Conservation (phyloP, 805 yeast species). For the Metschnikowia kunwiensis region DNA sequence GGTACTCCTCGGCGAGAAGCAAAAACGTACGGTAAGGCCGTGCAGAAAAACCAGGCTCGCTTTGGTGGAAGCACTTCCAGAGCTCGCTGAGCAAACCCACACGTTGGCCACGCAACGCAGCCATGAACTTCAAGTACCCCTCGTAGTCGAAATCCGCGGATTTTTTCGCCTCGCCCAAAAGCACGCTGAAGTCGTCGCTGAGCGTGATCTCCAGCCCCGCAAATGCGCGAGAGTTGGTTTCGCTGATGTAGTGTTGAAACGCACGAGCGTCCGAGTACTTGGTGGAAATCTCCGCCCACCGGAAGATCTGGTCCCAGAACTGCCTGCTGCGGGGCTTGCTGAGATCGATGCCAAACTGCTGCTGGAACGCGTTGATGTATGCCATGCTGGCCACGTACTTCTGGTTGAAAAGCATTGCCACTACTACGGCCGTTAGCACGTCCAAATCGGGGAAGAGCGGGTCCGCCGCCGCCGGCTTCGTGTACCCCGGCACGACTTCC, state of each 20-base stretch:
- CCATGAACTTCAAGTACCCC: slow-evolving; percentile 28
- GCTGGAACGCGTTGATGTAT: slow-evolving; percentile 36
- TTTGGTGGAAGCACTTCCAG: slow-evolving; percentile 33
- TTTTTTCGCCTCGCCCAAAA: slow-evolving; percentile 28
- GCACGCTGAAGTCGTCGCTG: slow-evolving; percentile 3
- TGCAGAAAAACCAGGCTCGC: slow-evolving; percentile 24
- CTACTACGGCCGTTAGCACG: slow-evolving; percentile 30
- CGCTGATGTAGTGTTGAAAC: slow-evolving; percentile 26
- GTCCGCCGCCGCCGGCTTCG: slow-evolving; percentile 11
- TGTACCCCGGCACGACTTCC: slow-evolving; percentile 10
- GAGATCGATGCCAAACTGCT: slow-evolving; percentile 25
- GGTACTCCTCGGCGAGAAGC: slow-evolving; percentile 24
- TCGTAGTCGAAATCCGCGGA: slow-evolving; percentile 39
- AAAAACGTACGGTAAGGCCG: slow-evolving; percentile 25
- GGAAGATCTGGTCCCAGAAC: slow-evolving; percentile 38
- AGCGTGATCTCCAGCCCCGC: slow-evolving; percentile 8
- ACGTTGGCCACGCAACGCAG: slow-evolving; percentile 27
- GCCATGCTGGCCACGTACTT: slow-evolving; percentile 32
- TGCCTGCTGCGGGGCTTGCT: slow-evolving; percentile 16
- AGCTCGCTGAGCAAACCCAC: slow-evolving; percentile 26
- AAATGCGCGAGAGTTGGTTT: slow-evolving; percentile 15
- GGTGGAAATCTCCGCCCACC: slow-evolving; percentile 38
- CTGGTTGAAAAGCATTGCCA: slow-evolving; percentile 31
- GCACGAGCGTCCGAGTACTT: slow-evolving; percentile 27
- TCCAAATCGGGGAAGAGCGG: slow-evolving; percentile 24